Base-by-base conservation (phyloP, 1,284 basidiomycete species). In the Puccinia polysora region DNA sequence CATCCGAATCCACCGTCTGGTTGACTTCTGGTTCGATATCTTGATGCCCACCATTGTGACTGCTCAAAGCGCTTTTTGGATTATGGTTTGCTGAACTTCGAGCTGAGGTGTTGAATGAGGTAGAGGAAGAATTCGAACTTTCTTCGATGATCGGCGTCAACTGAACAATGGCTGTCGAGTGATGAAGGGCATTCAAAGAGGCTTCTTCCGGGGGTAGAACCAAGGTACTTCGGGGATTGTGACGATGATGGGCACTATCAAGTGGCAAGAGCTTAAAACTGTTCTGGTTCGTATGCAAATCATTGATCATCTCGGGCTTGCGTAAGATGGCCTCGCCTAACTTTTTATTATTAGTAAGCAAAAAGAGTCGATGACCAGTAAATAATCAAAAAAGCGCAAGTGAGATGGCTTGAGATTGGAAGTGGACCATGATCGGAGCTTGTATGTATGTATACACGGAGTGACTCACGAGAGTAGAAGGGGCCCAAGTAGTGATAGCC, bases 401-500 rank as follows among this genome's bases (percentile, higher is more conserved):
- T 10, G 8, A 14, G 12, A 14, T 25, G 12, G 20, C 18, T 5
- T 25, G n/a, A 12, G 25, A 14, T 28, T 25, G 38, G 25, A 4
- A 43, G 15, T 2, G 7, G 2, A 40, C n/a, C n/a, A n/a, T n/a
- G n/a, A n/a, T n/a, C n/a, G 23, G 18, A 18, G 23, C 23, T 49
- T 23, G 2, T 2, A 49, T 18, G 10, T 18, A 10, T 10, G 23
- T 49, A 49, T 4, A 10, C 23, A 2, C 18, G 4, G 23, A 15
- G 15, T 8, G 18, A 68, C 53, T 77, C 10, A 80, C 76, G 53
- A 80, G 75, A 1, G 78, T 78, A 73, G 75, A 79, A 2, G 79
- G 79, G 5, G 76, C 78, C 79, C 79, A 80, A 15, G 72, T 73
- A 25, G 77, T 77, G 7, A 80, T 73, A 40, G 77, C 77, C 79